Evolutionary conservation across 495 filamentous ascomycete species (phyloP).

Genomic region (Penicillium daleae): DNA sequence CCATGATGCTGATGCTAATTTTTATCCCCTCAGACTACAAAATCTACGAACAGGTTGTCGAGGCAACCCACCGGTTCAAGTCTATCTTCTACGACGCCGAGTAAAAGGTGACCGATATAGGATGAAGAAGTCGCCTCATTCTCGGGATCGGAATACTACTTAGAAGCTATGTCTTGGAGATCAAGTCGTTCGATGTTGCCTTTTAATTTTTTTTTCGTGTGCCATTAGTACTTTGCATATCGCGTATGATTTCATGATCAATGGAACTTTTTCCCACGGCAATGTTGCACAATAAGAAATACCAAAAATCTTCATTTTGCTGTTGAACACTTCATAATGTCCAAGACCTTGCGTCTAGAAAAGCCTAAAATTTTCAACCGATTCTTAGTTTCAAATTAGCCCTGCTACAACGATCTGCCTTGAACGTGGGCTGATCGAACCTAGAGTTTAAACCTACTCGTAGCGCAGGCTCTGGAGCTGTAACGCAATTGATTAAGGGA

Average conservation of each 20-base stretch:
- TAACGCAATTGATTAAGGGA: too few species aligned
- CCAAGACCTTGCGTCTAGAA: not conserved
- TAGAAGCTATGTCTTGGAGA: not conserved
- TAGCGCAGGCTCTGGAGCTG: too few species aligned
- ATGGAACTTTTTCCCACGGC: constrained; percentile 2
- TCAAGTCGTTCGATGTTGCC: not conserved
- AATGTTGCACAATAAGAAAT: not conserved
- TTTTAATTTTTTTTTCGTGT: not conserved
- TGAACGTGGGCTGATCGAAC: too few species aligned
- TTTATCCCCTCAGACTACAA: constrained; percentile 64
- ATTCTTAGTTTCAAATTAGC: not conserved
- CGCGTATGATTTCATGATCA: constrained; percentile 31
- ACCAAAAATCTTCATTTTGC: too few species aligned
- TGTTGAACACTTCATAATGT: too few species aligned
- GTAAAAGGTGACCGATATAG: constrained; percentile 5
- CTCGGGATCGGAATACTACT: not conserved
- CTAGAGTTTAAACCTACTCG: too few species aligned
- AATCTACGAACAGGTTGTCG: constrained; percentile 79
- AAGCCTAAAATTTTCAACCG: not conserved
- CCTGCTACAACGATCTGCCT: too few species aligned
- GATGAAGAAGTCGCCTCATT: not conserved
- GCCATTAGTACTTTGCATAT: constrained; percentile 10
- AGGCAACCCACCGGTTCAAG: constrained; percentile 85
- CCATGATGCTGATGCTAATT: not conserved
- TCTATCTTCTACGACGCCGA: constrained; percentile 71